phyloP scores from a whole-genome alignment of 75 land plant species.

The Larix kaempferi region DNA sequence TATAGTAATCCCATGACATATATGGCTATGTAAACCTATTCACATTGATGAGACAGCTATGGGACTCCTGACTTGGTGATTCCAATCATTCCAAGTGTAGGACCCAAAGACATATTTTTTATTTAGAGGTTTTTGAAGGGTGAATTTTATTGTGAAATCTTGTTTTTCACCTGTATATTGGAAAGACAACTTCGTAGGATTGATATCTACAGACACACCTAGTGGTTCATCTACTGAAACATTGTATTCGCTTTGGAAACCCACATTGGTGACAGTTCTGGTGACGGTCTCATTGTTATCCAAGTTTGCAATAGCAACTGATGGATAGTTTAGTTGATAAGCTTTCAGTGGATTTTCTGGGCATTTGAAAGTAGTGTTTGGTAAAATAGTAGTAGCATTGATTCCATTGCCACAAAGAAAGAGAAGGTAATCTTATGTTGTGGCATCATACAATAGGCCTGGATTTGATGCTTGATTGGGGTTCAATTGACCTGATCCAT shows the following conservation, averaged over 20 bases:
- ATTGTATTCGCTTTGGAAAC: slow-evolving; percentile 10
- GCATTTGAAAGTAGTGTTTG: slow-evolving; percentile 28
- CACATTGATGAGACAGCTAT: slow-evolving; percentile 40
- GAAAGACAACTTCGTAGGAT: slow-evolving; percentile 14
- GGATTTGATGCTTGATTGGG: slow-evolving; percentile 35
- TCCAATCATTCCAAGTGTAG: slow-evolving; percentile 20
- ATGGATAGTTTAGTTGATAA: slow-evolving; percentile 38
- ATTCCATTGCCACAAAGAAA: slow-evolving; percentile 28
- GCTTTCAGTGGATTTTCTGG: slow-evolving; percentile 21
- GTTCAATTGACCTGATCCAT: slow-evolving; percentile 32
- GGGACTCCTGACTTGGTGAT: slow-evolving; percentile 65
- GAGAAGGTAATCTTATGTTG: slow-evolving; percentile 13
- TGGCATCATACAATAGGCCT: slow-evolving; percentile 31
- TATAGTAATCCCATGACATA: background rate
- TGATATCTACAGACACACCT: slow-evolving; percentile 15
- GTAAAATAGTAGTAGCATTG: slow-evolving; percentile 3
- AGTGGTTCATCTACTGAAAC: slow-evolving; percentile 13
- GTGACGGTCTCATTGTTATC: slow-evolving; percentile 1
- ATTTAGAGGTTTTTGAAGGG: background rate
- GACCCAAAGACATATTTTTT: background rate
- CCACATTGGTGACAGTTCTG: slow-evolving; percentile 42
- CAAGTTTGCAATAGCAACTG: slow-evolving; percentile 25
- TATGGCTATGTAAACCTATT: background rate
- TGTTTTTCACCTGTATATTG: background rate
- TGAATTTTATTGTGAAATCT: background rate